Evolutionary conservation across 192 early-diverging fungal species (phyloP).

Genomic region (Backusella mclennaniae): DNA sequence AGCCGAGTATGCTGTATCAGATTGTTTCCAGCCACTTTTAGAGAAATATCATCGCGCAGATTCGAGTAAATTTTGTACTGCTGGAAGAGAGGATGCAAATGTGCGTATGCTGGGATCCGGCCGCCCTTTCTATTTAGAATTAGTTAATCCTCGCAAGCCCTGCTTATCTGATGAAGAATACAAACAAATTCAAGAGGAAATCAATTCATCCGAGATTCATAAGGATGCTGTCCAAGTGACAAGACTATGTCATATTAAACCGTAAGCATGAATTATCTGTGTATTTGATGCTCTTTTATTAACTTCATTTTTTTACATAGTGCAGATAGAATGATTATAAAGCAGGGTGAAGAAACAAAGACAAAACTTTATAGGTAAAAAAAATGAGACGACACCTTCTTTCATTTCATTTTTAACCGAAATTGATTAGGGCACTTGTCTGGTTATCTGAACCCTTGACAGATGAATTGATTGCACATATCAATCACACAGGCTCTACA

Average conservation of each 20-base stretch:
- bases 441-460: conserved; percentile 62
- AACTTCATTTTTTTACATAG: conserved; percentile 9
- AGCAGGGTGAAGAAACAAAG: conserved; percentile 75
- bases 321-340: conserved; percentile 60
- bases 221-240: conserved; percentile 54
- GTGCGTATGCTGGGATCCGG: conserved; percentile 93
- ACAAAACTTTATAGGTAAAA: conserved; percentile 60
- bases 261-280: conserved; percentile 25
- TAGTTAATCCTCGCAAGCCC: conserved; percentile 73
- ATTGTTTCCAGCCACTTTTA: conserved; percentile 64
- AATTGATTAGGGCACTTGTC: conserved; percentile 52
- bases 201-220: conserved; percentile 33
- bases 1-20: conserved; percentile 77
- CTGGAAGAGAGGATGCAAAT: conserved; percentile 93
- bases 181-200: conserved; percentile 44
- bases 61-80: conserved; percentile 75
- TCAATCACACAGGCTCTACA: conserved; percentile 48
- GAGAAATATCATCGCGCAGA: conserved; percentile 55
- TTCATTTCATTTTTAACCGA: not conserved
- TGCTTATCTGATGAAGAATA: conserved; percentile 37
- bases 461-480: conserved; percentile 46
- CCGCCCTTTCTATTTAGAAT: conserved; percentile 88
- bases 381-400: not conserved
- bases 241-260: conserved; percentile 43
- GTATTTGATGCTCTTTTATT: not conserved